Base-by-base conservation (phyloP, 352 stramenopile species). In the Hyaloperonospora brassicae region DNA sequence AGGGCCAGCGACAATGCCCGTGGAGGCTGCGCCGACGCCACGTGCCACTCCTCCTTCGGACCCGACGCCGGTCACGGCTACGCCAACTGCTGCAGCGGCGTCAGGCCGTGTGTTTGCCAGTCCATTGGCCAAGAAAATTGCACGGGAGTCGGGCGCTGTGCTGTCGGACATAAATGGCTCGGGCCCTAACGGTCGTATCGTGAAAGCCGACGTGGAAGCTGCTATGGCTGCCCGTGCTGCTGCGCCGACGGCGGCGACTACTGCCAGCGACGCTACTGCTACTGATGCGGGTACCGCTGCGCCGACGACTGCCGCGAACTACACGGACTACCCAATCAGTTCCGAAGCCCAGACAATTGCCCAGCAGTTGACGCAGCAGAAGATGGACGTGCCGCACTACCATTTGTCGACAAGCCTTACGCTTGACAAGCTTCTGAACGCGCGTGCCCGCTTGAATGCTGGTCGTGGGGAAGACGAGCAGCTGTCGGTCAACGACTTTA, bases 401-500 rank as follows among this genome's bases (percentile, higher is more conserved):
- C 98, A 98, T 73, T 72, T 99, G 34, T 97, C 93, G 17, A 89
- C 96, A 6, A 94, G 98, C 66, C 54, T 98, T 38, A 84, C 79
- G 45, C 64, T 98, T 24, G 91, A 97, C 70, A 87, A 90, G 61
- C 71, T 98, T 7, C 79, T 99, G 23, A 69, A 79, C 13, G 68
- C 76, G 13, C 90, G 97, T 47, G 97, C 98, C 38, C 59, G 82
- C 24, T 66, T 99, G 23, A 93, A 93, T 57, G 79, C 96, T 25
- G 91, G 91, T 48, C 93, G 96, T 55, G 73, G 82, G 27, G 96
- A 95, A 80, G 73, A 88, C 53, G 57, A 80, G 67, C 50, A 98
- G 66, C 84, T 99, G 21, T 98, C 92, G 8, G 95, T 99, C 44
- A 99, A 99, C 72, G 96, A 99, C 68, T 89, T 99, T 59, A 83